A percentile compares a stretch with the other conserved stretches of the same genome.
Conservation (phyloP, 108 stramenopile genomes). For the Nitzschia sp. region DNA sequence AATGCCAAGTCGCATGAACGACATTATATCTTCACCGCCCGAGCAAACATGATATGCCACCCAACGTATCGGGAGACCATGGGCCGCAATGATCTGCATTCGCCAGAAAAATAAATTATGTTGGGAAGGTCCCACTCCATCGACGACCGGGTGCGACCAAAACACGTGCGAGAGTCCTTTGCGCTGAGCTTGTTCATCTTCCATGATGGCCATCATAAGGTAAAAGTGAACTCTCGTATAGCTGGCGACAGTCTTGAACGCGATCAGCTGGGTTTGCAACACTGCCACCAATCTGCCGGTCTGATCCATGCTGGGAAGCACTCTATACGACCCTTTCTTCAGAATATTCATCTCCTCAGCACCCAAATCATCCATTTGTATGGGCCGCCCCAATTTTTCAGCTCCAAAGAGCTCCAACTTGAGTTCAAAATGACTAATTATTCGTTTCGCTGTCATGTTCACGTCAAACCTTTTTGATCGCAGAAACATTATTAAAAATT, state of each 20-base stretch:
- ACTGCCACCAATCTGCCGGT: too few relatives aligned
- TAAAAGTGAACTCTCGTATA: background rate
- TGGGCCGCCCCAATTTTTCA: conserved; percentile 3
- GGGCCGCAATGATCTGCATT: too few relatives aligned
- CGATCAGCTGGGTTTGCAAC: too few relatives aligned
- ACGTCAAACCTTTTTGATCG: conserved; percentile 34
- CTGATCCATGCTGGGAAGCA: background rate
- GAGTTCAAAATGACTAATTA: conserved; percentile 27
- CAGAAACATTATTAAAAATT: conserved; percentile 24
- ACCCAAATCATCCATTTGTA: conserved; percentile 9
- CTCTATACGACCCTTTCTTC: background rate
- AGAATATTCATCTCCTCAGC: background rate
- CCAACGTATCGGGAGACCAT: too few relatives aligned
- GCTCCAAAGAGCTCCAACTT: conserved; percentile 39
- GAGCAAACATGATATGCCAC: too few relatives aligned
- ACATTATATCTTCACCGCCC: too few relatives aligned
- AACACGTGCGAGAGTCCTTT: background rate
- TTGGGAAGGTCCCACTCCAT: too few relatives aligned
- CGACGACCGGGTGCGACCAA: too few relatives aligned
- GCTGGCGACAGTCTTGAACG: too few relatives aligned
- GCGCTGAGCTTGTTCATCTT: background rate
- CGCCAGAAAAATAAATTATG: too few relatives aligned
- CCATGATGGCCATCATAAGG: background rate
- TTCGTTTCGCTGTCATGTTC: conserved; percentile 21
- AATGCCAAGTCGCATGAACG: too few relatives aligned